Evolutionary conservation across 163 green algal genomes (phyloP).

Genomic region (Smithsoniella earleae): DNA sequence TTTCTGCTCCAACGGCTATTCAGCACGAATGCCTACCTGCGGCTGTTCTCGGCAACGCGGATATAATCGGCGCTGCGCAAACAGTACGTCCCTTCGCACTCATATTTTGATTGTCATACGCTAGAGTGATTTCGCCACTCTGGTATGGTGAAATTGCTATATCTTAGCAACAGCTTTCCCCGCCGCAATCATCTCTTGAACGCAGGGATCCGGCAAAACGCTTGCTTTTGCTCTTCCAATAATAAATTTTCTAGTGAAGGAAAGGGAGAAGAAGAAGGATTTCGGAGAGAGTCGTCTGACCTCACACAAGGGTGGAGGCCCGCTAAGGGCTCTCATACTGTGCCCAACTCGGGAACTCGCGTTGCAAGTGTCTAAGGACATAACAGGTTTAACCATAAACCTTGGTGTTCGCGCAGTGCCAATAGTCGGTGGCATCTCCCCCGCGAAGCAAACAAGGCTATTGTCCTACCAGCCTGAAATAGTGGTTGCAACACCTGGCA

Average conservation of each 20-base stretch:
- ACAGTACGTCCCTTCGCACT: slow-evolving; percentile 55
- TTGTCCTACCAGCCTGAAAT: slow-evolving; percentile 59
- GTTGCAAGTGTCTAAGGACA: slow-evolving; percentile 74
- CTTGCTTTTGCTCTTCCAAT: slow-evolving; percentile 93
- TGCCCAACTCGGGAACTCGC: slow-evolving; percentile 90
- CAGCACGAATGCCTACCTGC: slow-evolving; percentile 76
- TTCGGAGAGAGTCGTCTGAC: too few relatives aligned
- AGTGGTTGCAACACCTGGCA: slow-evolving; percentile 89
- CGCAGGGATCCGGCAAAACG: slow-evolving; percentile 80
- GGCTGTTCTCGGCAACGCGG: slow-evolving; percentile 59
- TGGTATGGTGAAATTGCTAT: too few relatives aligned
- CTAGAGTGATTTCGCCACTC: too few relatives aligned
- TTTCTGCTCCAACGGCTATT: slow-evolving; percentile 70
- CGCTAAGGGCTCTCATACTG: slow-evolving; percentile 89
- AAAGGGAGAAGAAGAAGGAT: slow-evolving; percentile 42
- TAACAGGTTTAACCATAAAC: slow-evolving; percentile 58
- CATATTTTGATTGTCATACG: too few relatives aligned
- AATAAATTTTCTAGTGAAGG: slow-evolving; percentile 36
- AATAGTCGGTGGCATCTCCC: slow-evolving; percentile 85
- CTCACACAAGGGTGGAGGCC: too few relatives aligned
- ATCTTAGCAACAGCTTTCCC: too few relatives aligned
- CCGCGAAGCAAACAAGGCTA: slow-evolving; percentile 79
- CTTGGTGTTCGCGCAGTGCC: slow-evolving; percentile 63
- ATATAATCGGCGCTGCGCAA: slow-evolving; percentile 91
- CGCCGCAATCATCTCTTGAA: too few relatives aligned